Base-by-base conservation (phyloP, 768 basidiomycete species). In the Suillus tomentosus region DNA sequence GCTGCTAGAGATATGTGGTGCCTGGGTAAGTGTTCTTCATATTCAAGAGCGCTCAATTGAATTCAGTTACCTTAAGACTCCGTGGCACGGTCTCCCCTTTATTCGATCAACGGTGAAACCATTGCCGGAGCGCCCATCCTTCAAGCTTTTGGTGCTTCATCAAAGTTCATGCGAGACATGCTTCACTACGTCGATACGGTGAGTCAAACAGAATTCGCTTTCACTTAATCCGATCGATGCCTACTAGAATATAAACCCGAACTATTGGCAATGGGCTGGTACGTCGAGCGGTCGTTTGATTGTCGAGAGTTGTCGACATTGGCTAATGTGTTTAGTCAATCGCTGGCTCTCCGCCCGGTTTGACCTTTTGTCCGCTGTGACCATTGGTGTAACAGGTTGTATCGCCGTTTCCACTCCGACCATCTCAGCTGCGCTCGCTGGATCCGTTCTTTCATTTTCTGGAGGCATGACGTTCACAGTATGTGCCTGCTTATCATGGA, bases 221-320 rank as follows among this genome's bases (percentile, higher is more conserved):
- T 39, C 19, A 42, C 47, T 19, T 17, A 42, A 47, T 56, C 59
- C 61, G 13, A 65, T 65, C 22, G 56, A 19, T 43, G 45, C 19
- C 43, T 22, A n/a, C 40, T 54, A 85, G 83, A 86, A 85, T 62
- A 68, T 86, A 17, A 92, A 86, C 71, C 92, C 92, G 3, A 91
- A 87, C 73, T 94, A 91, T 71, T 96, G 95, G 95, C 90, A 91
- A 84, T 95, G 91, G 92, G 91, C 87, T 79, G 87, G 88, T 91
- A 72, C 61, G 79, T 69, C 59, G 36, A 45, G 34, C 42, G n/a
- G 15, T 39, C 8, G 36, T 61, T 36, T 48, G 14, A 43, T 22
- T 24, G 13, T 24, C 39, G 36, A 13, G 31, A 24, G 55, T 24
- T 47, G 24, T 24, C 13, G 31, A 47, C 66, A 45, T 60, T 58